Base-by-base conservation (phyloP, 2,329 filamentous ascomycete genomes). In the Scleromitrula shiraiana region DNA sequence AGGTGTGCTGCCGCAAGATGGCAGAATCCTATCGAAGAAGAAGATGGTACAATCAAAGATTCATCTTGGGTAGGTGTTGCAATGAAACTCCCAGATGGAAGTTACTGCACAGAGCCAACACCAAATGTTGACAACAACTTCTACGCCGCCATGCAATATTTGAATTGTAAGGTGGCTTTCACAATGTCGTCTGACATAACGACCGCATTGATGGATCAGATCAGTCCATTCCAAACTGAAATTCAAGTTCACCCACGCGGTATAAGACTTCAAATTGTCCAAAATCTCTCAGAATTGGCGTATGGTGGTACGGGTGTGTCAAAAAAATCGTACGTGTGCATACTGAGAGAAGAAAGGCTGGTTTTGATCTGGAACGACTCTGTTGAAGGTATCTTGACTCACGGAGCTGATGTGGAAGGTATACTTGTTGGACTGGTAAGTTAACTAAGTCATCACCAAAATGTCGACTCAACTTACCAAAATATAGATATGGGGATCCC, bases 271-370 rank as follows among this genome's bases (percentile, higher is more conserved):
- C 44, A 46, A 26, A 70, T 76, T 32, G 68, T 66, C 10, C 68
- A 72, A 44, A 76, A 76, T 5, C 64, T 79, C 14, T 67, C 70
- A 46, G 75, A 78, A 56, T 70, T 77, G 33, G 65, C 69, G 6
- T 39, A 37, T 10, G 46, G 37, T n/a, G 37, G 30, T 7, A 38
- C 48, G 9, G 26, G 14, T 8, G 41, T 52, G 6, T 50, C 41
- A 10, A 51, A 45, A 14, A 55, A 49, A 35, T 47, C 51, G 7
- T 53, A 50, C 24, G 42, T 50, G 7, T 56, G 53, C 27, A 42
- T 58, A n/a, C 20, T 58, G 38, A 35, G 56, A 35, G 47, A 52
- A 26, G 50, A 55, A 36, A 52, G 50, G 29, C 23, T 55, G 10
- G 53, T 56, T 20, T 32, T 58, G 17, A 44, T 58, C 2, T 56